phyloP scores from a whole-genome alignment of 1,284 basidiomycete genomes.

The Fistulina hepatica region DNA sequence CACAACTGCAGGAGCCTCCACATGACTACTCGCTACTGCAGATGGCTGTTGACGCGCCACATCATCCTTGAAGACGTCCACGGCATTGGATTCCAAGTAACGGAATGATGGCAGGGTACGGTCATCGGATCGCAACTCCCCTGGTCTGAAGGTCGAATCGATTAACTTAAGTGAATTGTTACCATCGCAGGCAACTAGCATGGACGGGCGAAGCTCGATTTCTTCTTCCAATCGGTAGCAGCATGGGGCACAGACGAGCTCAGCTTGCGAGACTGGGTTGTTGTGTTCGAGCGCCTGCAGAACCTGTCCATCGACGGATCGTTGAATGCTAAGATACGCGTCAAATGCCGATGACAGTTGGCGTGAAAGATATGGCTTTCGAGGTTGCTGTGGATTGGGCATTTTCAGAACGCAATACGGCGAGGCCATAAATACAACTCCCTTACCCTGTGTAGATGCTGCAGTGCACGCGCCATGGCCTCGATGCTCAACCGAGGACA shows the following conservation, averaged over 20 bases:
- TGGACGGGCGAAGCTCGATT: constrained; percentile 10
- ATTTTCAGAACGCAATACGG: neutral
- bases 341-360: constrained; percentile 11
- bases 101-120: constrained; percentile 3
- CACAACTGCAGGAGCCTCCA: no score
- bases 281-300: constrained; percentile 1
- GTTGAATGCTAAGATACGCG: constrained; percentile 7
- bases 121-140: constrained; percentile 15
- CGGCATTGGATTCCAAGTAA: constrained; percentile 16
- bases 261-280: constrained; percentile 8
- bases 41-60: constrained; percentile 13
- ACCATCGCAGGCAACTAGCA: constrained; percentile 23
- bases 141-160: constrained; percentile 9
- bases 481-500: constrained; percentile 13
- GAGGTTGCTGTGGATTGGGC: neutral
- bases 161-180: constrained; percentile 27
- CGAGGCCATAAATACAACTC: neutral
- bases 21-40: neutral
- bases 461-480: constrained; percentile 6
- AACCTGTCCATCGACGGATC: neutral
- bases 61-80: constrained; percentile 24
- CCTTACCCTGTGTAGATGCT: constrained; percentile 9
- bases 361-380: neutral
- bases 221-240: constrained; percentile 20
- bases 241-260: constrained; percentile 14